Percentiles rank a stretch among this genome's conserved stretches.
Conservation (phyloP, 176 grass and related monocot species). For the Rhynchospora tenuis region DNA sequence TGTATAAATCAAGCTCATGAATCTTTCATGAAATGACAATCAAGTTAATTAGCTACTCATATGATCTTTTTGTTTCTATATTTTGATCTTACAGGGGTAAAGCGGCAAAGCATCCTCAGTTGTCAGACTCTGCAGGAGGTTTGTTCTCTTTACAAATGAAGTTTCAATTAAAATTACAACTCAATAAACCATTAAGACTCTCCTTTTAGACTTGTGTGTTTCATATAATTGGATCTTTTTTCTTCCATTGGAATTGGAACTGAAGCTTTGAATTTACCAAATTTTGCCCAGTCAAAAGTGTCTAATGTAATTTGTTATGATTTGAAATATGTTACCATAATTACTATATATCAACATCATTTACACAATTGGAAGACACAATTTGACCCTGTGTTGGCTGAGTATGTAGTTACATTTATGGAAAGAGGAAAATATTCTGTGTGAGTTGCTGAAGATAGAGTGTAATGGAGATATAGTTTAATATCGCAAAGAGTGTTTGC, state of each 20-base stretch:
- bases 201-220: background rate
- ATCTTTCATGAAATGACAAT: background rate
- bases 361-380: background rate
- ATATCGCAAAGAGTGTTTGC: background rate
- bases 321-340: no score
- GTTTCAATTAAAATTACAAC: background rate
- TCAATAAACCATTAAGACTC: background rate
- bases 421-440: background rate
- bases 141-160: background rate
- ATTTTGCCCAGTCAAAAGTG: background rate
- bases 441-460: background rate
- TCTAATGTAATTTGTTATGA: background rate
- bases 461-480: background rate
- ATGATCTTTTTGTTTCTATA: background rate
- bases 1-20: background rate
- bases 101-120: background rate
- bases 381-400: background rate
- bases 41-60: background rate
- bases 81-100: slow-evolving; percentile 4
- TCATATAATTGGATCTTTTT: background rate
- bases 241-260: background rate
- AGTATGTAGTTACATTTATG: background rate
- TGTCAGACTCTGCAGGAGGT: background rate
- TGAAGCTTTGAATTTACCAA: no score
- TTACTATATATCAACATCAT: no score